A percentile compares a stretch with the other conserved stretches of the same genome.
Evolutionary conservation across 2,329 filamentous ascomycete species (phyloP).

Genomic region (Aureobasidium zeae): DNA sequence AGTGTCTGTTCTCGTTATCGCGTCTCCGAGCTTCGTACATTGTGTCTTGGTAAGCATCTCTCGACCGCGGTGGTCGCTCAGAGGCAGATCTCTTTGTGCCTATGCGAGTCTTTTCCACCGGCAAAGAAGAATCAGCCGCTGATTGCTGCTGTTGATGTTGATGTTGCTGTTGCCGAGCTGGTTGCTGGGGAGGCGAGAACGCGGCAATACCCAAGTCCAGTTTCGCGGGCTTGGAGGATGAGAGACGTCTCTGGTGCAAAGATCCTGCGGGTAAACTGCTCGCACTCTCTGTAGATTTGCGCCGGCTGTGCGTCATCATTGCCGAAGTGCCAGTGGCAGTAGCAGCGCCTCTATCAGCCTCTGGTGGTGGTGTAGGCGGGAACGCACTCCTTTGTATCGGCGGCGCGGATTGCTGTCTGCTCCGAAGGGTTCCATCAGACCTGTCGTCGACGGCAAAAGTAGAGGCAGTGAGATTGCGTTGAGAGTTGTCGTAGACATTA

Average conservation of each 20-base stretch:
- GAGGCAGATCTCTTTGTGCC: constrained; percentile 33
- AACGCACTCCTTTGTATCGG: constrained; percentile 69
- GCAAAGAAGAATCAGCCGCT: too few species aligned
- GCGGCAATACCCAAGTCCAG: constrained; percentile 41
- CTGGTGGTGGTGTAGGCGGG: constrained; percentile 95
- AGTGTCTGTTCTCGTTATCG: neutral
- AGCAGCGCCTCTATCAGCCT: constrained; percentile 50
- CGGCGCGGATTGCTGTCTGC: constrained; percentile 82
- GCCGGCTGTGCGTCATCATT: constrained; percentile 18
- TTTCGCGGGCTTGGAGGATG: constrained; percentile 40
- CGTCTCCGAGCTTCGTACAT: too few species aligned
- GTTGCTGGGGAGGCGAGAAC: constrained; percentile 26
- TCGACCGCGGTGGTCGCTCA: too few species aligned
- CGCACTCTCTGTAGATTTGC: constrained; percentile 35
- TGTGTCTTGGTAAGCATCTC: too few species aligned
- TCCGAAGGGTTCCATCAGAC: too few species aligned
- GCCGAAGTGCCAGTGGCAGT: too few species aligned
- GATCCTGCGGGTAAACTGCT: constrained; percentile 31
- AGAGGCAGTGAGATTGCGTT: constrained; percentile 21
- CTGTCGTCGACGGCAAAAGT: constrained; percentile 60
- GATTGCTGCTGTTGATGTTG: too few species aligned
- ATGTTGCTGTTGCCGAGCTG: too few species aligned
- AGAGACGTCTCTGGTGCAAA: constrained; percentile 34
- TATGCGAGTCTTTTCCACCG: constrained; percentile 23
- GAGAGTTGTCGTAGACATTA: constrained; percentile 19